Percentiles rank a stretch among this genome's conserved stretches.
These are phyloP conservation scores for Globisporangium cylindrosporum DNA, from an alignment of 352 stramenopile species.

Conservation along the genomic window DNA sequence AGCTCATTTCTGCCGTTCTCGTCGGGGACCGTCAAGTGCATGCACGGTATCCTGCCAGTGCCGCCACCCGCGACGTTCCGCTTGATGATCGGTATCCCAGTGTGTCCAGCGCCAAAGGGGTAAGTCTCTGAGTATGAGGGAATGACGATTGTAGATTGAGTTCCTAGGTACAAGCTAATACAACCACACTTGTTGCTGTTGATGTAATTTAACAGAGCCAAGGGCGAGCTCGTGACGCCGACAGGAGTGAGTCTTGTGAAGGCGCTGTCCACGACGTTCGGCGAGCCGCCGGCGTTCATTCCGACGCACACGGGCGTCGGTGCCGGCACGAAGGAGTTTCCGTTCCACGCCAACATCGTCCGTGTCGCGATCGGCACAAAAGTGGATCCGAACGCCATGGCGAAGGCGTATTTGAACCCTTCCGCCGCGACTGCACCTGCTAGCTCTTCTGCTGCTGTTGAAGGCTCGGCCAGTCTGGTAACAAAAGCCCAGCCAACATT, in stretches of 20 bases:
- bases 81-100: slow-evolving; percentile 93
- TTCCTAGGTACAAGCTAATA: background rate
- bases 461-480: background rate
- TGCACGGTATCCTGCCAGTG: slow-evolving; percentile 95
- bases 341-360: slow-evolving; percentile 88
- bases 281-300: slow-evolving; percentile 73
- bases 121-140: slow-evolving; percentile 17
- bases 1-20: slow-evolving; percentile 85
- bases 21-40: slow-evolving; percentile 92
- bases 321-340: slow-evolving; percentile 89
- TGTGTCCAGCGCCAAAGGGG: slow-evolving; percentile 88
- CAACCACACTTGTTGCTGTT: background rate
- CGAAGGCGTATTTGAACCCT: slow-evolving; percentile 40
- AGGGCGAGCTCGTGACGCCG: slow-evolving; percentile 94
- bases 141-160: background rate
- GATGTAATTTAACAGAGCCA: slow-evolving; percentile 32
- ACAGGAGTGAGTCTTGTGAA: slow-evolving; percentile 95
- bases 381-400: slow-evolving; percentile 23
- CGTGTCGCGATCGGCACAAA: slow-evolving; percentile 79
- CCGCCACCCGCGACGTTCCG: slow-evolving; percentile 93
- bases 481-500: background rate
- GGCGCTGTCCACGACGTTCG: slow-evolving; percentile 72
- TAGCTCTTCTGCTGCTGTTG: background rate
- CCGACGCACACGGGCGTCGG: slow-evolving; percentile 74
- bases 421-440: background rate